Evolutionary conservation across 805 yeast species (phyloP), one percentile per base, ranked within the genome.

Genomic region (Lipomyces spencermartinsiae): DNA sequence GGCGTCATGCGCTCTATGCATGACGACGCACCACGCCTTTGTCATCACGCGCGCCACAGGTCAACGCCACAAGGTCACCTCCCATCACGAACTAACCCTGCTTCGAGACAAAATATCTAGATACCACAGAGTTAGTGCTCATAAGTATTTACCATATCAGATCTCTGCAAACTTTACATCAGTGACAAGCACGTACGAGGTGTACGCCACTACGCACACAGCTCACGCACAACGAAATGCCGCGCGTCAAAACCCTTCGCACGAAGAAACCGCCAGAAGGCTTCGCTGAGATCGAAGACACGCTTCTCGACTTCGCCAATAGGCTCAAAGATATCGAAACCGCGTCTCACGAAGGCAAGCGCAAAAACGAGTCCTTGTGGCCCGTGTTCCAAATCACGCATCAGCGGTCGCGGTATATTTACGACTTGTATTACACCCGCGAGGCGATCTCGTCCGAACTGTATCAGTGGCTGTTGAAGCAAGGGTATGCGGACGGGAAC

Each of bases 341-440:
- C 29, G 74, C 78, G 2, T 78, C 83, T 10, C 77, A 80, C 64
- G 81, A 84, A 29, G 80, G 84, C 1, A 80, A 82, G 19, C 83
- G 84, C n/a, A 86, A 87, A 65, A 82, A 83, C 64, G 87, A 87
- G 69, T 80, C 87, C 1, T 76, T 87, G 8, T 91, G 95, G 93
- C 89, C 89, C 63, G 86, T 92, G 22, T 82, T 85, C 71, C 86
- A 84, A 73, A 77, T 91, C n/a, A 84, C 88, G 67, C 94, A 91
- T 76, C 93, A 90, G 74, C 83, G 89, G 60, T 87, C 94, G 0
- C 78, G 93, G 63, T 93, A 92, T 74, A 81, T 93, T 1, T 93
- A 88, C 76, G 90, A 88, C 22, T 76, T 92, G 74, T 88, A 87
- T 75, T 91, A 90, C 79, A 87, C 87, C 70, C 84, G 90, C 70